Percentiles rank a stretch among this genome's conserved stretches.
Conservation (phyloP, 805 yeast species). For the Saturnispora galanensis region DNA sequence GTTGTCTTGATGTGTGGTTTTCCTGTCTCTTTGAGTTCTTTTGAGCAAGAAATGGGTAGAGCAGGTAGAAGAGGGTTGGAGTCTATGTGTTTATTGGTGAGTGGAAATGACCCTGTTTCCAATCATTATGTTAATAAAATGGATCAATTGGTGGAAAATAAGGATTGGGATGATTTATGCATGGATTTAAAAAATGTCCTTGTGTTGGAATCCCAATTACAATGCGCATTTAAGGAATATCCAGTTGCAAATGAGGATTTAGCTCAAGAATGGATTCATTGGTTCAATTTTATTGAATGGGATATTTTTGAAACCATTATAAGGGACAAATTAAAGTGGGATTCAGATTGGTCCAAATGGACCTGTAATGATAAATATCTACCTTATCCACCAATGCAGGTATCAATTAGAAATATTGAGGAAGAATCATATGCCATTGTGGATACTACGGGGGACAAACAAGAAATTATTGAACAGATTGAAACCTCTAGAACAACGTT, state of each 20-base stretch:
- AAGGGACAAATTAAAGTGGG: slow-evolving; percentile 31
- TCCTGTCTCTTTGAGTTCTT: slow-evolving; percentile 75
- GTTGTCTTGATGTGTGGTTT: slow-evolving; percentile 90
- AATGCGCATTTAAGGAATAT: slow-evolving; percentile 66
- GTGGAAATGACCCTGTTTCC: slow-evolving; percentile 76
- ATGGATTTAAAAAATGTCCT: slow-evolving; percentile 52
- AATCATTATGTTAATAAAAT: slow-evolving; percentile 73
- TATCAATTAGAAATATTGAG: slow-evolving; percentile 75
- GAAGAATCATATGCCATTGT: slow-evolving; percentile 81
- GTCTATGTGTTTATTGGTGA: slow-evolving; percentile 76
- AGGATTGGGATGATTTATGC: slow-evolving; percentile 47
- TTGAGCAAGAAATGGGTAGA: slow-evolving; percentile 94
- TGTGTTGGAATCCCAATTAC: slow-evolving; percentile 74
- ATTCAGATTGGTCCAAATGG: slow-evolving; percentile 35
- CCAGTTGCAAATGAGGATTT: slow-evolving; percentile 42
- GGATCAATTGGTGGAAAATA: slow-evolving; percentile 38
- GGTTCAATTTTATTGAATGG: slow-evolving; percentile 14
- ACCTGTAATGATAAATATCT: slow-evolving; percentile 49
- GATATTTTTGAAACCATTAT: slow-evolving; percentile 16
- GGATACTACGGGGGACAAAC: slow-evolving; percentile 73
- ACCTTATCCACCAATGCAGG: slow-evolving; percentile 75
- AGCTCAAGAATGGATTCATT: slow-evolving; percentile 13
- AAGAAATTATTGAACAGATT: slow-evolving; percentile 75
- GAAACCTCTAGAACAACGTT: slow-evolving; percentile 86
- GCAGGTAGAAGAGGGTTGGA: slow-evolving; percentile 88